Base-by-base conservation (phyloP, 345 rosid genomes). In the Syzygium aromaticum region DNA sequence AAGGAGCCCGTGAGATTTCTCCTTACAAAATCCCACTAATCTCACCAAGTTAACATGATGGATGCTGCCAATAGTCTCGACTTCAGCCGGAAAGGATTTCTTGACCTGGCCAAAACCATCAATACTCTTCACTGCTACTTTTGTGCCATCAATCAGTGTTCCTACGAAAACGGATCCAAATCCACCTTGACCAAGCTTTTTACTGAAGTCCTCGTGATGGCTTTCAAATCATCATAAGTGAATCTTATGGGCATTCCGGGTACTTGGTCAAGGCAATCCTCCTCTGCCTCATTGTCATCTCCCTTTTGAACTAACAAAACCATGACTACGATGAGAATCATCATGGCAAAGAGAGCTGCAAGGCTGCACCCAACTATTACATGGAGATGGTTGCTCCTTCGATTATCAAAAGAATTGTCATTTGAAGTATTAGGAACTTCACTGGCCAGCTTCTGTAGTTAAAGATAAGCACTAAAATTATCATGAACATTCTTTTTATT, bases 81-180 rank as follows among this genome's bases (percentile, higher is more conserved):
- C 90, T 84, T 91, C 90, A 3, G 91, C 88, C n/a, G 89, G 49
- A 77, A 91, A 91, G 19, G 86, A 88, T 54, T 86, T 87, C 73
- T 87, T 87, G 53, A 86, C 85, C 61, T 89, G 90, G 38, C 87
- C 85, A 14, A 87, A 87, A 21, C 87, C 56, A 49, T 90, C 84
- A 25, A 91, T 89, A 25, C 67, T 84, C 86, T 91, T 91, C 73
- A 91, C 90, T 54, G 93, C 91, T 52, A 91, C 40, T 84, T 43
- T 43, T 43, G 46, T 43, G 46, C 46, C 46, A 43, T 43, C 46
- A 43, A 43, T 43, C 46, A 43, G 46, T 43, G 46, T 43, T 43
- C 91, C 91, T 78, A 85, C 61, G 84, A 87, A 89, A 3, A 91
- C 90, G 13, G 87, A 85, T 14, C 91, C 91, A 14, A 91, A 91